Base-by-base conservation (phyloP, 2,329 filamentous ascomycete species). In the Stagonosporopsis chrysanthemi region DNA sequence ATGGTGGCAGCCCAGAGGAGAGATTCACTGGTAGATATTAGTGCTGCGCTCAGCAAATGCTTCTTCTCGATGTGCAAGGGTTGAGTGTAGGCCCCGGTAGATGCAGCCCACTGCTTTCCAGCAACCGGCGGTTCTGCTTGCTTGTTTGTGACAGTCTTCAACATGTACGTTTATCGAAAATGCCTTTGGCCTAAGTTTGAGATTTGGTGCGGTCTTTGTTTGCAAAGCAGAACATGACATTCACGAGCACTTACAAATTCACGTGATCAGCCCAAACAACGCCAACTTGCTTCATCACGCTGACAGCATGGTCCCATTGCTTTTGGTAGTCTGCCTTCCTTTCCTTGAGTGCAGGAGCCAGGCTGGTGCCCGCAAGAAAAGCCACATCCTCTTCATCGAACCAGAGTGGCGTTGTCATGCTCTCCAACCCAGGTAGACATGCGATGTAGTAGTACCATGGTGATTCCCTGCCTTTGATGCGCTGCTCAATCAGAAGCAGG, bases 1-100 rank as follows among this genome's bases (percentile, higher is more conserved):
- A 84, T 79, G 5, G 80, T 82, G 15, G 80, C 77, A n/a, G 82
- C 80, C 80, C 82, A 83, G 38, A 76, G 67, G 60, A 79, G 82
- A 14, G 79, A 74, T 38, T 80, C 70, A 78, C 81, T 83, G 68
- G 17, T 38, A 40, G 4, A 23, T 9, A 60, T 71, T 54, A 72
- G 70, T 58, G 29, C 43, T 41, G 17, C 29, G 51, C 24, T 31
- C 41, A 42, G 33, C 29, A 24, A 6, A 11, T n/a, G 12, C 12
- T 9, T 14, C 19, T 35, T 19, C 3, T 23, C 9, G 33, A 17
- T 6, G 17, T n/a, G 33, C 14, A 36, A 17, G 33, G 5, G 17
- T 6, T 17, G 33, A 17, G 9, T 17, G n/a, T 15, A 36, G 9
- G 33, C n/a, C n/a, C n/a, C n/a, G n/a, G n/a, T n/a, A n/a, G n/a